Evolutionary conservation across 1,284 basidiomycete species (phyloP), one percentile per base, ranked within the genome.

Genomic region (Ganoderma lucidum): DNA sequence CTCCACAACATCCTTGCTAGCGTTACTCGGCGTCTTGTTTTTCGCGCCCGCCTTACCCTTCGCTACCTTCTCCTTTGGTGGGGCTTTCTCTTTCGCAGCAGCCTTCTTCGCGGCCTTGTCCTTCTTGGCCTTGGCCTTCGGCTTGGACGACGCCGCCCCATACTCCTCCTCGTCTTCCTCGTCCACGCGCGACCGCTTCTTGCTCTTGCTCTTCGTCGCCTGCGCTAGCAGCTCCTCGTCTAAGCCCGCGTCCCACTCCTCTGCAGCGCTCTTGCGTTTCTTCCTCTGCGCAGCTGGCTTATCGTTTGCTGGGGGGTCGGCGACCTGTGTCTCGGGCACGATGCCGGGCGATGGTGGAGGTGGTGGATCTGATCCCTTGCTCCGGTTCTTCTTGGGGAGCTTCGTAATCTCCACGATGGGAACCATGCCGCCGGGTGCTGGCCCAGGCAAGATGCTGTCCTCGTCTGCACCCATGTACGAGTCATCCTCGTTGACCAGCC

Each of bases 101-200:
- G 55, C 61, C 66, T 68, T 65, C 63, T 66, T 70, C 28, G 41
- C 53, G 39, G 63, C n/a, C 61, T 62, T 56, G 23, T 45, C 65
- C 64, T 77, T 75, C 71, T 76, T 72, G 19, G 62, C 74, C 67
- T 76, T 77, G 65, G 60, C 44, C 73, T 74, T 75, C 60, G 67
- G 51, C 37, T 62, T 66, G 9, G 65, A 61, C 4, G 61, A 64
- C 30, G 45, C 68, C 12, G 64, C 74, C 9, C 61, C 71, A 73
- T 75, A 78, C 28, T 78, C 78, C 12, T 74, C 76, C 30, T 78
- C 77, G 44, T 77, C 75, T 30, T 76, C 76, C 19, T 77, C 74
- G 3, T 69, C 73, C 58, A 12, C n/a, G n/a, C 72, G 72, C 9
- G 70, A 64, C 66, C 59, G 59, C 59, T 61, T 61, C 59, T 73